Conservation (phyloP, 2,329 filamentous ascomycete species). For the Metarhizium robertsii region DNA sequence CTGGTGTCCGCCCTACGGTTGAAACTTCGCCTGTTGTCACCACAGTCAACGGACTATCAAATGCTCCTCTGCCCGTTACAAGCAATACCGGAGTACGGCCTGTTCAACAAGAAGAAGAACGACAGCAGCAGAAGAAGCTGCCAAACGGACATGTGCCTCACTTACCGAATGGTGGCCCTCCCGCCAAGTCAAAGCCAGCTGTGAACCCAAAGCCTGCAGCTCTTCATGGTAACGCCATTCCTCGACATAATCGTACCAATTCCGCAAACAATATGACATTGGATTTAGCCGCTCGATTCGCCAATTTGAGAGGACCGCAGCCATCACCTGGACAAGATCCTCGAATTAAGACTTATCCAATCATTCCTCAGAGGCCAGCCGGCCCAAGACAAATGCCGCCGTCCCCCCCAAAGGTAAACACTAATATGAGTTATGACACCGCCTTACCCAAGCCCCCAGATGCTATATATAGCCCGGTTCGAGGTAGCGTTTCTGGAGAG, state of each 20-base stretch:
- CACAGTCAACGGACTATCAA: conserved; percentile 3
- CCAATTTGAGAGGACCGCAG: conserved; percentile 40
- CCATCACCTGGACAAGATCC: conserved; percentile 38
- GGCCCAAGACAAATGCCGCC: conserved; percentile 47
- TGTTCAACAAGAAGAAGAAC: not conserved
- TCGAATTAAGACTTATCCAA: conserved; percentile 40
- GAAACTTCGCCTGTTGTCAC: conserved; percentile 10
- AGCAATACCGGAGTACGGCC: not conserved
- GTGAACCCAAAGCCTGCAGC: conserved; percentile 60
- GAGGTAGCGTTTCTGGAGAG: conserved; percentile 58
- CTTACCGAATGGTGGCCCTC: conserved; percentile 10
- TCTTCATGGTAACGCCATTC: conserved; percentile 49
- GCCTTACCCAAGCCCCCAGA: conserved; percentile 61
- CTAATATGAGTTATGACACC: conserved; percentile 41
- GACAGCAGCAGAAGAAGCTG: not conserved
- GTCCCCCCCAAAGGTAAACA: conserved; percentile 27
- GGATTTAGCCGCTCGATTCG: conserved; percentile 49
- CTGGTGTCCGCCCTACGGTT: conserved; percentile 42
- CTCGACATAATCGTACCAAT: conserved; percentile 18
- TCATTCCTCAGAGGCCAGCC: conserved; percentile 26
- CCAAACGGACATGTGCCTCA: conserved; percentile 8
- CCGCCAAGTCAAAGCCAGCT: conserved; percentile 30
- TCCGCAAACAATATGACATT: conserved; percentile 24
- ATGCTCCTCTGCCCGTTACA: not conserved
- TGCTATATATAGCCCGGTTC: conserved; percentile 69